Percentiles rank a stretch among this genome's conserved stretches.
These are phyloP conservation scores for Solanum medicagineum DNA, from an alignment of 257 asterid genomes.

Conservation along the genomic window DNA sequence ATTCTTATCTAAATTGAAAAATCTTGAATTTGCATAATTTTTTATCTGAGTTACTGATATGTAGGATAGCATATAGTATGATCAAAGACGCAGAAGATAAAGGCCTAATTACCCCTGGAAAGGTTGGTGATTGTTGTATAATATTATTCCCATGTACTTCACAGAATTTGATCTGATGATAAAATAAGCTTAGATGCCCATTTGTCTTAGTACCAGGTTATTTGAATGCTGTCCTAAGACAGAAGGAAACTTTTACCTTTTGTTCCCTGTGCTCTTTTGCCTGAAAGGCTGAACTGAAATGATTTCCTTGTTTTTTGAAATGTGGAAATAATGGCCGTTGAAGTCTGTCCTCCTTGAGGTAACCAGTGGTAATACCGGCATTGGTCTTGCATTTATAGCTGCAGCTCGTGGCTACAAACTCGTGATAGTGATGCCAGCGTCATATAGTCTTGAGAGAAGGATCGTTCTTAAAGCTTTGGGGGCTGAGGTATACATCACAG, in stretches of 20 bases:
- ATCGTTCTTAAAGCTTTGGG: constrained; percentile 33
- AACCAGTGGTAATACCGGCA: constrained; percentile 40
- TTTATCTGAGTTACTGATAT: neutral
- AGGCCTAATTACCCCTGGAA: constrained; percentile 33
- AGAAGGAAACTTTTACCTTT: neutral
- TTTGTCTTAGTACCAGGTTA: neutral
- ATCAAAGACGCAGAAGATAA: constrained; percentile 46
- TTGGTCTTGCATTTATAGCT: constrained; percentile 37
- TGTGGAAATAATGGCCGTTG: constrained; percentile 1
- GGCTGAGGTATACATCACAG: constrained; percentile 22
- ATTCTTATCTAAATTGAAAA: neutral
- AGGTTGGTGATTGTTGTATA: constrained; percentile 11
- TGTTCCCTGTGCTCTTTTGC: neutral
- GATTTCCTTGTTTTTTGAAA: neutral
- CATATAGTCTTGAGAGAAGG: constrained; percentile 29
- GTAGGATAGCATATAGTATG: constrained; percentile 38
- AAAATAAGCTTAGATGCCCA: neutral
- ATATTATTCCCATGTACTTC: neutral
- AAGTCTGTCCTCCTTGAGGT: constrained; percentile 31
- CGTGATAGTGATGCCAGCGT: constrained; percentile 26
- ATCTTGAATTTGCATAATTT: neutral
- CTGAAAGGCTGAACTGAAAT: neutral
- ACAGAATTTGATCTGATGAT: neutral
- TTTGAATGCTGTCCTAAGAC: neutral
- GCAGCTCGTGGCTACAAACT: constrained; percentile 34